Conservation (phyloP, 163 green algal species). For the Chloromonas sp. region DNA sequence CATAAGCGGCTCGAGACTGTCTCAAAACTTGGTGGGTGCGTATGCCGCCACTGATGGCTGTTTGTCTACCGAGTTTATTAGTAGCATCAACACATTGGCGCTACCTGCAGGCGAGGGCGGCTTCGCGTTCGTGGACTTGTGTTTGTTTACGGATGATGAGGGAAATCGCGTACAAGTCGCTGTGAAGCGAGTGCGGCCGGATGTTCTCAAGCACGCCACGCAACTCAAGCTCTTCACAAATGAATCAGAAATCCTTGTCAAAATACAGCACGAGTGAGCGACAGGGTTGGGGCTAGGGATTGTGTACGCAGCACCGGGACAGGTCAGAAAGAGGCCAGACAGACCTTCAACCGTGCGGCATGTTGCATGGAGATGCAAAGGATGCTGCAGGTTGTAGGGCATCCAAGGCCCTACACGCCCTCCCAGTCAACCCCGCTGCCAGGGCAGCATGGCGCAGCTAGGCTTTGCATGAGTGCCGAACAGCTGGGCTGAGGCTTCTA, state of each 20-base stretch:
- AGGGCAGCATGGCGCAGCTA: too few species aligned
- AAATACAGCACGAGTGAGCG: conserved; percentile 9
- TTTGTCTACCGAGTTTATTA: too few species aligned
- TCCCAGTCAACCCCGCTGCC: too few species aligned
- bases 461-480: too few species aligned
- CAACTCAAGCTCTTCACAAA: conserved; percentile 16
- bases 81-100: not conserved
- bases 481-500: too few species aligned
- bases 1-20: not conserved
- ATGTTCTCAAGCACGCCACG: conserved; percentile 6
- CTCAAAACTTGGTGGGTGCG: not conserved
- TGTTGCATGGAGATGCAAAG: too few species aligned
- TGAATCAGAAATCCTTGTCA: conserved; percentile 16
- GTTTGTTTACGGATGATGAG: not conserved
- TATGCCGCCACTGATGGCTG: too few species aligned
- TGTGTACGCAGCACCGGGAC: not conserved
- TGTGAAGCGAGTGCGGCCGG: conserved; percentile 19
- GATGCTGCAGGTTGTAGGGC: too few species aligned
- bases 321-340: not conserved
- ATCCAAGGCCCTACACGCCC: too few species aligned
- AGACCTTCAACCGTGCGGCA: too few species aligned
- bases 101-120: conserved; percentile 5
- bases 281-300: not conserved
- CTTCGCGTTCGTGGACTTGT: conserved; percentile 13
- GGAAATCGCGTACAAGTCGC: conserved; percentile 5